A percentile compares a stretch with the other conserved stretches of the same genome.
Evolutionary conservation across 2,329 filamentous ascomycete genomes (phyloP).

Genomic region (Trichophyton rubrum): DNA sequence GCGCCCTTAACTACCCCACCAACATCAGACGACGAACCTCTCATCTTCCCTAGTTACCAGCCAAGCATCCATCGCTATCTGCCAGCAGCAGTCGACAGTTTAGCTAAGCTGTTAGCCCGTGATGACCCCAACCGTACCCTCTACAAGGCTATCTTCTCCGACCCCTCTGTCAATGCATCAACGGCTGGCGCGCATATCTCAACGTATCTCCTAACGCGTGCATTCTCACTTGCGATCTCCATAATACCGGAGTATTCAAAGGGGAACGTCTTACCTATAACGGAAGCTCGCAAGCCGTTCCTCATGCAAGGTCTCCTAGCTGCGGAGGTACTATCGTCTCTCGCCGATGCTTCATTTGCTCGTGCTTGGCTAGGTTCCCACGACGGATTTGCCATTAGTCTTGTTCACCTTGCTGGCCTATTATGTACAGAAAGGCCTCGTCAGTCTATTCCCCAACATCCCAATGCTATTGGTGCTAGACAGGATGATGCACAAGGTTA

Average conservation of each 20-base stretch:
- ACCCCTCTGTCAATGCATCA: slow-evolving; percentile 53
- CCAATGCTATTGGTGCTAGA: slow-evolving; percentile 21
- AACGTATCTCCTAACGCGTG: slow-evolving; percentile 69
- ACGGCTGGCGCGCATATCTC: slow-evolving; percentile 48
- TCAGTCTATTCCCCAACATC: slow-evolving; percentile 29
- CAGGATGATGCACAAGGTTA: slow-evolving; percentile 33
- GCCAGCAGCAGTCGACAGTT: slow-evolving; percentile 73
- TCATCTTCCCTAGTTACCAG: slow-evolving; percentile 72
- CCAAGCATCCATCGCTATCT: slow-evolving; percentile 75
- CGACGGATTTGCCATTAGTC: slow-evolving; percentile 69
- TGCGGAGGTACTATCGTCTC: slow-evolving; percentile 71
- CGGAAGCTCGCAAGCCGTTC: slow-evolving; percentile 75
- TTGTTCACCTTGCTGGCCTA: slow-evolving; percentile 62
- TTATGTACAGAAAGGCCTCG: slow-evolving; percentile 53
- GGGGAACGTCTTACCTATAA: slow-evolving; percentile 49
- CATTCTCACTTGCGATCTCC: slow-evolving; percentile 77
- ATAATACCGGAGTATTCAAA: slow-evolving; percentile 64
- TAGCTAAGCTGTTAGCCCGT: slow-evolving; percentile 81
- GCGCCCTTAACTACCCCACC: slow-evolving; percentile 61
- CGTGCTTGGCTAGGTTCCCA: slow-evolving; percentile 69
- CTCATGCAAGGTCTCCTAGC: slow-evolving; percentile 86
- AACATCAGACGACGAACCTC: slow-evolving; percentile 40
- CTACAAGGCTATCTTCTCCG: slow-evolving; percentile 69
- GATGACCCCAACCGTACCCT: slow-evolving; percentile 85
- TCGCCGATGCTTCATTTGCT: slow-evolving; percentile 63